Conservation (phyloP, 768 basidiomycete species). For the Cystoderma amianthinum region DNA sequence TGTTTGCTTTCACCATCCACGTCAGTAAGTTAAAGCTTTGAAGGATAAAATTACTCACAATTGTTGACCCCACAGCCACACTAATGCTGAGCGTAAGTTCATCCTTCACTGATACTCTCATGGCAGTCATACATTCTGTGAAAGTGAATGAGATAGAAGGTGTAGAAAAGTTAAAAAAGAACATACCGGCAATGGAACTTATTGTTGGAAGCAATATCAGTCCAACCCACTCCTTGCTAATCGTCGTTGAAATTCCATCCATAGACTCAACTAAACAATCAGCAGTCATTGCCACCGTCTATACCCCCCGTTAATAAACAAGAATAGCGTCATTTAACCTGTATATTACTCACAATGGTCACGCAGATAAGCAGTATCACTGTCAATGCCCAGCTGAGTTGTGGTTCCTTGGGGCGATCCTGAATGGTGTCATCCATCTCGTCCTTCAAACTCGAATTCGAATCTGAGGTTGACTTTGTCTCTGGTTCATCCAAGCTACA, state of each 20-base stretch:
- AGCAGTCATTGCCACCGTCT: constrained; percentile 53
- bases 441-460: neutral
- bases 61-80: constrained; percentile 76
- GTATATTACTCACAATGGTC: constrained; percentile 48
- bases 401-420: constrained; percentile 31
- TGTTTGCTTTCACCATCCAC: constrained; percentile 47
- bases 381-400: constrained; percentile 53
- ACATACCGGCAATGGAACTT: constrained; percentile 65
- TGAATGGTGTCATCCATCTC: neutral
- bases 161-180: neutral
- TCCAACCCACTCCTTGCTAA: constrained; percentile 87
- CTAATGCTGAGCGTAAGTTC: constrained; percentile 80
- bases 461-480: neutral
- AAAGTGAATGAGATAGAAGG: constrained; percentile 2
- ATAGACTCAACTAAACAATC: constrained; percentile 78
- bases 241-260: constrained; percentile 61
- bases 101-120: constrained; percentile 83
- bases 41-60: constrained; percentile 34
- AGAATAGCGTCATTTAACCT: neutral
- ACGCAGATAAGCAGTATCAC: constrained; percentile 47
- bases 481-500: neutral
- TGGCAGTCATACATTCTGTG: constrained; percentile 80
- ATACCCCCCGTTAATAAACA: constrained; percentile 1
- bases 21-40: neutral
- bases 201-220: constrained; percentile 85